These are phyloP conservation scores for Saitoella complicata DNA, from an alignment of 805 yeast species.

Conservation along the genomic window DNA sequence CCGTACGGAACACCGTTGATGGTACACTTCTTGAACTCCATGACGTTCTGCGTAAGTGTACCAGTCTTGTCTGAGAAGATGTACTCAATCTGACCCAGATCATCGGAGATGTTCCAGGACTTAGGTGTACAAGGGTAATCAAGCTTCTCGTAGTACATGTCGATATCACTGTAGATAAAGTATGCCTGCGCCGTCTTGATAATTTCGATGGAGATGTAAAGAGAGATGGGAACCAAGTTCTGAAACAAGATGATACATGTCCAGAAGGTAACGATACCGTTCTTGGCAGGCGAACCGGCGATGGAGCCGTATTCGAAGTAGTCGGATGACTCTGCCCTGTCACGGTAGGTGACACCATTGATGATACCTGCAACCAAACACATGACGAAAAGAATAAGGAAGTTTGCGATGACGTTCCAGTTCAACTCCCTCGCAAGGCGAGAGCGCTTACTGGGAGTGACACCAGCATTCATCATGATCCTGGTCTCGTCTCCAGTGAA, in stretches of 20 bases:
- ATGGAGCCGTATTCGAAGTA: conserved; percentile 48
- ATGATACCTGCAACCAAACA: conserved; percentile 56
- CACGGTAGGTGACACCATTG: conserved; percentile 47
- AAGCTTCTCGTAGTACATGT: conserved; percentile 50
- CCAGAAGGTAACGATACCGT: conserved; percentile 53
- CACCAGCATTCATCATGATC: conserved; percentile 63
- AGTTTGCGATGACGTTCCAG: conserved; percentile 44
- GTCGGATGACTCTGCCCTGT: conserved; percentile 28
- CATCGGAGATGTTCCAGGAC: conserved; percentile 73
- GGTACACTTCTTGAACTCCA: conserved; percentile 69
- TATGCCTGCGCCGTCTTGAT: conserved; percentile 63
- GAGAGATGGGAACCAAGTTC: conserved; percentile 63
- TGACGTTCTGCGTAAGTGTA: conserved; percentile 64
- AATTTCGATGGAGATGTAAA: conserved; percentile 63
- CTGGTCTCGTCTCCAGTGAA: conserved; percentile 66
- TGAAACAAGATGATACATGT: conserved; percentile 62
- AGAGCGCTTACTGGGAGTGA: conserved; percentile 58
- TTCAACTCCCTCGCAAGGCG: conserved; percentile 51
- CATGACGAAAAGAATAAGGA: conserved; percentile 40
- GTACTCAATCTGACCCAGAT: conserved; percentile 69
- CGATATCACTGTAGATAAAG: conserved; percentile 53
- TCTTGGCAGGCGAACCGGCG: conserved; percentile 42
- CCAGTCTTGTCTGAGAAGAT: conserved; percentile 76
- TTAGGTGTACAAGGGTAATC: conserved; percentile 70
- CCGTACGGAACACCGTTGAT: conserved; percentile 55